Conservation (phyloP, 2,329 filamentous ascomycete species). For the Colletotrichum filicis region DNA sequence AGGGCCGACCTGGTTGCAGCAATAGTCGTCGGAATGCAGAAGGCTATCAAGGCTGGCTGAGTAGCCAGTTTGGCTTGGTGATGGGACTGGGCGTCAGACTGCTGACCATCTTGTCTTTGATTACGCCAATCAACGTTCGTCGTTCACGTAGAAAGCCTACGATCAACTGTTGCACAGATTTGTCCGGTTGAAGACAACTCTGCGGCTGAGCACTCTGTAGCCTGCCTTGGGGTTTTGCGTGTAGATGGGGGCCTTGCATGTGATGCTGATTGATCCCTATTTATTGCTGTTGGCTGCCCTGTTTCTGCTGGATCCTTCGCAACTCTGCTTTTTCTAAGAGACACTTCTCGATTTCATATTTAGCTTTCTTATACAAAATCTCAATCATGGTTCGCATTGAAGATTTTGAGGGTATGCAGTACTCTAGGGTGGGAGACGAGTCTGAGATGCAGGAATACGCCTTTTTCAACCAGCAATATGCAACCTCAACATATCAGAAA, state of each 20-base stretch:
- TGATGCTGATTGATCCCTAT: background rate
- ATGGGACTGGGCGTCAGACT: background rate
- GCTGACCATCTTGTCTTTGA: background rate
- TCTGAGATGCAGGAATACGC: constrained; percentile 14
- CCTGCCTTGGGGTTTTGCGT: background rate
- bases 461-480: constrained; percentile 50
- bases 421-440: constrained; percentile 19
- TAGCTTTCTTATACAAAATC: too few relatives aligned
- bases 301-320: background rate
- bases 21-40: background rate
- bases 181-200: too few relatives aligned
- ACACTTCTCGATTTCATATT: too few relatives aligned
- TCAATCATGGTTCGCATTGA: constrained; percentile 18
- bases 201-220: background rate
- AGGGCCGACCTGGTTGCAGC: background rate
- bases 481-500: constrained; percentile 51
- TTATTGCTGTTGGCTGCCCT: background rate
- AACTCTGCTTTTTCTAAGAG: background rate
- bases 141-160: background rate
- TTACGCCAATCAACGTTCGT: background rate
- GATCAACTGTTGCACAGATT: background rate
- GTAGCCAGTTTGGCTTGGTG: background rate
- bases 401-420: constrained; percentile 27
- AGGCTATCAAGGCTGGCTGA: background rate
- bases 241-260: background rate